phyloP scores from a whole-genome alignment of 140 eudicot genomes.

The Erigeron philadelphicus region DNA sequence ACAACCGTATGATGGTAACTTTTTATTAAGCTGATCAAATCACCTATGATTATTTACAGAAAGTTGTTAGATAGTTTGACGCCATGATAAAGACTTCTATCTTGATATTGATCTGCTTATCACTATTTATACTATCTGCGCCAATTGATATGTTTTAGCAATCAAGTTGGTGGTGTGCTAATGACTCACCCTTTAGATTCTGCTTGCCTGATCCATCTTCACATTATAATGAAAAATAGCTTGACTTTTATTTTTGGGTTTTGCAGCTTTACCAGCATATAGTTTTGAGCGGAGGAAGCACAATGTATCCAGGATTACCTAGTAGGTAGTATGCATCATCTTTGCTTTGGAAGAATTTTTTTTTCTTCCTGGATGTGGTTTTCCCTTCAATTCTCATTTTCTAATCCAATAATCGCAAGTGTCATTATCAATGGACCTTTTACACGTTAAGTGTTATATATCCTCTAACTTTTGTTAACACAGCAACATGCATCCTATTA shows the following conservation, averaged over 20 bases:
- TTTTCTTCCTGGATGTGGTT: too few species aligned
- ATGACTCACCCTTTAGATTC: neutral
- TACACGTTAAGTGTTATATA: neutral
- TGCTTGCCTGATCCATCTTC: constrained; percentile 12
- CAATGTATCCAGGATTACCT: constrained; percentile 98
- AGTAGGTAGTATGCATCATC: constrained; percentile 60
- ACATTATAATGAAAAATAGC: neutral
- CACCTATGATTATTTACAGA: constrained; percentile 14
- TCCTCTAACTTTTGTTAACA: neutral
- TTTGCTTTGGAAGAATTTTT: constrained; percentile 1
- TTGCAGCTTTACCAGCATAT: constrained; percentile 97
- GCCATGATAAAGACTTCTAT: neutral
- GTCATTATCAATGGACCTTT: neutral
- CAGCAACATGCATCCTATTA: constrained; percentile 7
- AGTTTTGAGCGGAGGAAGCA: constrained; percentile 97
- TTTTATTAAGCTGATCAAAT: neutral
- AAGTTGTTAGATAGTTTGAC: constrained; percentile 6
- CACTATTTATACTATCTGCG: neutral
- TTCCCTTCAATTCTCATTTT: neutral
- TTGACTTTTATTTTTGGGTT: constrained; percentile 12
- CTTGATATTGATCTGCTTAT: neutral
- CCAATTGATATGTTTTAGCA: neutral
- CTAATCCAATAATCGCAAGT: neutral
- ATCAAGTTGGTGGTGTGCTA: neutral
- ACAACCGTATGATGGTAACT: constrained; percentile 94